Conservation (phyloP, 352 stramenopile species). For the Pythium insidiosum region DNA sequence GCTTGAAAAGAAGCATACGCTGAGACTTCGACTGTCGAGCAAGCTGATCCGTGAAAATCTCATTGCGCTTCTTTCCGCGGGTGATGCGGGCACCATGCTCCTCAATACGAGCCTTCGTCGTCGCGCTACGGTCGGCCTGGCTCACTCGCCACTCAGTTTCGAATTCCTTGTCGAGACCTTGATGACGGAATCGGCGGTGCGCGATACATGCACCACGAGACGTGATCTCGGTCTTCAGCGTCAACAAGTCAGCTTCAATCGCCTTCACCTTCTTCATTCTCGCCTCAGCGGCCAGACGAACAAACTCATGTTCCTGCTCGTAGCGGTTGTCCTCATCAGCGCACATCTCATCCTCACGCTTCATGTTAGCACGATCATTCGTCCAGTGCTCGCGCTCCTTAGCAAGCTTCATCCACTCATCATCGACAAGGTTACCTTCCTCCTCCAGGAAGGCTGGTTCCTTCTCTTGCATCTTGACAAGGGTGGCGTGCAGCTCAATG, state of each 20-base stretch:
- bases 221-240: conserved; percentile 76
- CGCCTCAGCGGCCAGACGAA: conserved; percentile 58
- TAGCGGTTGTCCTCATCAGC: conserved; percentile 76
- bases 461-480: conserved; percentile 82
- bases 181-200: conserved; percentile 64
- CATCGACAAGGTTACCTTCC: conserved; percentile 75
- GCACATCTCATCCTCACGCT: conserved; percentile 85
- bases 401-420: conserved; percentile 85
- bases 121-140: conserved; percentile 49
- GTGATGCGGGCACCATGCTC: conserved; percentile 61
- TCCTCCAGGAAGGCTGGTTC: conserved; percentile 71
- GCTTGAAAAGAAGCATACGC: conserved; percentile 85
- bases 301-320: conserved; percentile 81
- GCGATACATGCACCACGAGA: conserved; percentile 59
- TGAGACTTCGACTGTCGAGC: conserved; percentile 73
- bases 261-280: conserved; percentile 81
- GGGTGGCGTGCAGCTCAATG: conserved; percentile 57
- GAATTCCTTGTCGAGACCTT: conserved; percentile 74
- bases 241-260: conserved; percentile 68
- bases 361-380: conserved; percentile 83
- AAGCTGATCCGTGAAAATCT: conserved; percentile 77
- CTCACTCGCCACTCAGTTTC: conserved; percentile 81
- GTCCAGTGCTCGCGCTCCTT: conserved; percentile 88
- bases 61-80: conserved; percentile 78
- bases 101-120: conserved; percentile 53